Conservation (phyloP, 164 flowering plant species). For the Macadamia tetraphylla region DNA sequence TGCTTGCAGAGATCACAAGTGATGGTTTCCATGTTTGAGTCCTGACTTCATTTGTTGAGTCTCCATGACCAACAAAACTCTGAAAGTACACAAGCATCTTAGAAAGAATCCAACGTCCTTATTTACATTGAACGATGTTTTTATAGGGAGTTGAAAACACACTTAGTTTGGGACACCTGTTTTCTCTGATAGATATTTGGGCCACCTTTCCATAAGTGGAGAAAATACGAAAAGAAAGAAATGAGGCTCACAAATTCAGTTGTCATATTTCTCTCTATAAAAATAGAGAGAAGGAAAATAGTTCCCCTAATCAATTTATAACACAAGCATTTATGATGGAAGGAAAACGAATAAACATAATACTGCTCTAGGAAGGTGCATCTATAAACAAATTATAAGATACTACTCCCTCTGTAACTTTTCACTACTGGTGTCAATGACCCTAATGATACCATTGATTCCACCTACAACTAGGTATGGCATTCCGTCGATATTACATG, state of each 20-base stretch:
- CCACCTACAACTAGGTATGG: slow-evolving; percentile 92
- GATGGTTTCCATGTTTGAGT: slow-evolving; percentile 85
- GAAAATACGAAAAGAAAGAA: not conserved
- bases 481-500: slow-evolving; percentile 61
- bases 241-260: no score
- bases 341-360: no score
- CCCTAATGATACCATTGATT: slow-evolving; percentile 85
- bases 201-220: not conserved
- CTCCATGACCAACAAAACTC: slow-evolving; percentile 99
- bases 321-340: not conserved
- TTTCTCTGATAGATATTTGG: no score
- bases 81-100: slow-evolving; percentile 27
- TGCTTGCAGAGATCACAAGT: slow-evolving; percentile 91
- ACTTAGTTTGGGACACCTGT: not conserved
- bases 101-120: not conserved
- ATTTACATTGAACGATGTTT: not conserved
- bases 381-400: not conserved
- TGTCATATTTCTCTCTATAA: no score
- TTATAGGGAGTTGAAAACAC: not conserved
- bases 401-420: slow-evolving; percentile 72
- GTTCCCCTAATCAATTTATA: not conserved
- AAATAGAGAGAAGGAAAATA: not conserved
- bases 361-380: not conserved
- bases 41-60: slow-evolving; percentile 90
- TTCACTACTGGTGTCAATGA: slow-evolving; percentile 77